Evolutionary conservation across 2,329 filamentous ascomycete genomes (phyloP).

Genomic region (Gliomastix tumulicola): DNA sequence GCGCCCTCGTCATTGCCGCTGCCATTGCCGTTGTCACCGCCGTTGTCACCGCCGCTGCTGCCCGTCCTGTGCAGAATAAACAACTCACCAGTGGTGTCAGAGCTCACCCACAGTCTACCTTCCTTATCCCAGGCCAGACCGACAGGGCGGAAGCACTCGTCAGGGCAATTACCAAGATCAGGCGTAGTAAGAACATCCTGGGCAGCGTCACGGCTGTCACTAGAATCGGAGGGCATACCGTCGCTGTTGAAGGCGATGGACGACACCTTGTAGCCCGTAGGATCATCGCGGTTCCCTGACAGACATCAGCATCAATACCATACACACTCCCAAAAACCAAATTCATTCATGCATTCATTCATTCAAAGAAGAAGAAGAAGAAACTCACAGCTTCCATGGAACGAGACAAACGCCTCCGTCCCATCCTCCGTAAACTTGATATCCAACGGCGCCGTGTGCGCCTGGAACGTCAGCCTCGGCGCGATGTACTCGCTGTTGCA

Average conservation of each 20-base stretch:
- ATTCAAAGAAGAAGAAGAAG: not conserved
- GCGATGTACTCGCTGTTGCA: slow-evolving; percentile 35
- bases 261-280: slow-evolving; percentile 39
- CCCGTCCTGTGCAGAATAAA: slow-evolving; percentile 39
- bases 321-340: no score
- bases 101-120: slow-evolving; percentile 54
- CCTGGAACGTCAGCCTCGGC: slow-evolving; percentile 50
- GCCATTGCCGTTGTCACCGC: slow-evolving; percentile 2
- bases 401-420: slow-evolving; percentile 57
- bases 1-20: slow-evolving; percentile 3
- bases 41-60: slow-evolving; percentile 6
- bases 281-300: slow-evolving; percentile 33
- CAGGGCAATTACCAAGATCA: slow-evolving; percentile 45
- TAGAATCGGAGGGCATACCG: slow-evolving; percentile 30
- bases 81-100: slow-evolving; percentile 59
- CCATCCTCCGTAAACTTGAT: slow-evolving; percentile 57
- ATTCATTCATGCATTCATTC: not conserved
- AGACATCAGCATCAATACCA: no score
- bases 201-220: slow-evolving; percentile 37
- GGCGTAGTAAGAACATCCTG: slow-evolving; percentile 48
- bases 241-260: slow-evolving; percentile 27
- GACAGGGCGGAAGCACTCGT: slow-evolving; percentile 55
- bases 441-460: slow-evolving; percentile 67
- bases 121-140: slow-evolving; percentile 44
- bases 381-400: slow-evolving; percentile 64